Evolutionary conservation across 1,139 yeast genomes (phyloP), one percentile per base, ranked within the genome.

Genomic region (Scheffersomyces titani): DNA sequence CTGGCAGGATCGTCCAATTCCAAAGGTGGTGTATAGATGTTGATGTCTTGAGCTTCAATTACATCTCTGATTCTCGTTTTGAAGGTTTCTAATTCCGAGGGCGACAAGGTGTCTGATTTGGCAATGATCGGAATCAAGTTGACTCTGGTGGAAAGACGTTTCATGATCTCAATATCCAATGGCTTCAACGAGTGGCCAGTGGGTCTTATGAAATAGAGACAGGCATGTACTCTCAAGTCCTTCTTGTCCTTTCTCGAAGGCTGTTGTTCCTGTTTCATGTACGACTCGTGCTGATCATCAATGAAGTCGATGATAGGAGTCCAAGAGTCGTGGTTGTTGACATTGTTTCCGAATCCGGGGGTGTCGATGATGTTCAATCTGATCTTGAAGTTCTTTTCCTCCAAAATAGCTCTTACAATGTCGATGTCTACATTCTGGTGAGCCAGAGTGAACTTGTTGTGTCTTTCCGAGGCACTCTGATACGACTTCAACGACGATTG

Each of bases 301-400:
- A 94, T 85, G 69, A 93, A 94, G 72, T 93, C 98, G 59, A 92
- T 84, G 65, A 96, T 88, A 48, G 98, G 94, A 65, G 89, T 90
- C 98, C 98, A 96, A 55, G 97, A 86, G 69, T 91, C 94, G 67
- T 84, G 86, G 76, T 94, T 94, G 80, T 94, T 90, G 66, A 94
- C 96, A 71, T 92, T 92, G 75, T 93, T 97, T 61, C 99, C 99
- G 71, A 94, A 92, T 1, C 99, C 99, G 19, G 99, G 99, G 7
- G 99, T 94, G 74, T 94, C 99, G 66, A 96, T 87, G 59, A 94
- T 83, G 68, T 94, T 94, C 63, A 96, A 84, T 61, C 96, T 86
- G 65, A 94, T 83, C 67, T 84, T 85, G 78, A 94, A 94, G 70
- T 89, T 90, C 76, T 92, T 91, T 71, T 96, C 99, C 72, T 93